Percentiles rank a stretch among this genome's conserved stretches.
Conservation (phyloP, 208 protist genomes). For the Leishmania braziliensis region DNA sequence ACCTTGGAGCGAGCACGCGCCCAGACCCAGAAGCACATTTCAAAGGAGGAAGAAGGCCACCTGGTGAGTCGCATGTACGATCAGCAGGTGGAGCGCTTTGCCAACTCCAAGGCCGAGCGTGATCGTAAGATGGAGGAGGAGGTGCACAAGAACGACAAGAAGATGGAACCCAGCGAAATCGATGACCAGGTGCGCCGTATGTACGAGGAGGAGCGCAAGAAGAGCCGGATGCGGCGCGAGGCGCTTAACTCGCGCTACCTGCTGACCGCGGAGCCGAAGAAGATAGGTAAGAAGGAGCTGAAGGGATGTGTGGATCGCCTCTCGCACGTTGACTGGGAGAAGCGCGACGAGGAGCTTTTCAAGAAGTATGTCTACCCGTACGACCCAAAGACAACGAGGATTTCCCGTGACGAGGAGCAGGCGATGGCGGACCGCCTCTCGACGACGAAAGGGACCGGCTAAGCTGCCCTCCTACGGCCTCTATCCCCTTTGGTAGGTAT, state of each 20-base stretch:
- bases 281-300: constrained; percentile 68
- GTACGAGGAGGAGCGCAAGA: constrained; percentile 75
- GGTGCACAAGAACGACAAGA: constrained; percentile 66
- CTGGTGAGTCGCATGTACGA: constrained; percentile 82
- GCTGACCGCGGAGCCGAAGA: constrained; percentile 58
- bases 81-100: constrained; percentile 77
- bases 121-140: constrained; percentile 63
- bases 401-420: constrained; percentile 54
- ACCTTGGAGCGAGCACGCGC: constrained; percentile 43
- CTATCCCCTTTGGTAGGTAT: neutral
- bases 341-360: constrained; percentile 83
- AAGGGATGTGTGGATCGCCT: constrained; percentile 72
- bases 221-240: constrained; percentile 46
- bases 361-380: constrained; percentile 88
- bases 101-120: constrained; percentile 50
- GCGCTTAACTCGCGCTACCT: constrained; percentile 64
- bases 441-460: constrained; percentile 43
- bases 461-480: neutral
- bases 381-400: constrained; percentile 69
- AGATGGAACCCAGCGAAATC: constrained; percentile 61
- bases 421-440: constrained; percentile 81
- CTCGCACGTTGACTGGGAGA: constrained; percentile 76
- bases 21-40: constrained; percentile 42
- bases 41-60: constrained; percentile 53
- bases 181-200: constrained; percentile 82